A percentile compares a stretch with the other conserved stretches of the same genome.
These are phyloP conservation scores for Globisporangium iwayamae DNA, from an alignment of 352 stramenopile genomes.

Conservation along the genomic window DNA sequence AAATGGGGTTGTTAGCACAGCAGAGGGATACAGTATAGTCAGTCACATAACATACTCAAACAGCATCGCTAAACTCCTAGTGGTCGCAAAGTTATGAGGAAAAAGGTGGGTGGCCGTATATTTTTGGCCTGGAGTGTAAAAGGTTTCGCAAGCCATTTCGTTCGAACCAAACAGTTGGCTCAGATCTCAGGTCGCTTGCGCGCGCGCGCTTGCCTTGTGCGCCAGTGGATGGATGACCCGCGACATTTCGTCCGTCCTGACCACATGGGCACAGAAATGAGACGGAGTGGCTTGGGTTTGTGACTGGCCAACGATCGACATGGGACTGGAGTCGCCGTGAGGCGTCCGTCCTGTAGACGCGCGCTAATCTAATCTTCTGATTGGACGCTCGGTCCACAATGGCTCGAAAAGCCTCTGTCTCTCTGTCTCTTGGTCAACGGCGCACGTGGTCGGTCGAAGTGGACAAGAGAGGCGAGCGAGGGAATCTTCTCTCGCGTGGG, in stretches of 20 bases:
- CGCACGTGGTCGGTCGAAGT: not conserved
- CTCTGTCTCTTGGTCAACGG: not conserved
- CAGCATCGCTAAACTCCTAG: too few species aligned
- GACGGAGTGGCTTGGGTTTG: not conserved
- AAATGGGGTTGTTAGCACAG: too few species aligned
- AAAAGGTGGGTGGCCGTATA: too few species aligned
- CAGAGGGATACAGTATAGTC: too few species aligned
- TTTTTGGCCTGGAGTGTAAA: too few species aligned
- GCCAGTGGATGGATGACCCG: not conserved
- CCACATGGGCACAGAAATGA: constrained; percentile 1
- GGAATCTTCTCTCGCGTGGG: not conserved
- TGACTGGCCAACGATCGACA: not conserved
- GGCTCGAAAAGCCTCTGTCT: not conserved
- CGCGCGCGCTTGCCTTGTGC: not conserved
- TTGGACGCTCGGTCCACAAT: not conserved
- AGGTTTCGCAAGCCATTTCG: too few species aligned
- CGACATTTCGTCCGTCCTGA: not conserved
- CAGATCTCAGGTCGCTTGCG: too few species aligned
- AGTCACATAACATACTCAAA: too few species aligned
- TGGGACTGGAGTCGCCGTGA: not conserved
- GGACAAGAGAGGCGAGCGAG: not conserved
- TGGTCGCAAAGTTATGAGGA: too few species aligned
- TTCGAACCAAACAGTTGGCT: too few species aligned
- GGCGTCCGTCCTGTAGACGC: not conserved
- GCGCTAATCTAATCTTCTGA: constrained; percentile 9